Evolutionary conservation across 495 filamentous ascomycete species (phyloP).

Genomic region (Entonaema liquescens): DNA sequence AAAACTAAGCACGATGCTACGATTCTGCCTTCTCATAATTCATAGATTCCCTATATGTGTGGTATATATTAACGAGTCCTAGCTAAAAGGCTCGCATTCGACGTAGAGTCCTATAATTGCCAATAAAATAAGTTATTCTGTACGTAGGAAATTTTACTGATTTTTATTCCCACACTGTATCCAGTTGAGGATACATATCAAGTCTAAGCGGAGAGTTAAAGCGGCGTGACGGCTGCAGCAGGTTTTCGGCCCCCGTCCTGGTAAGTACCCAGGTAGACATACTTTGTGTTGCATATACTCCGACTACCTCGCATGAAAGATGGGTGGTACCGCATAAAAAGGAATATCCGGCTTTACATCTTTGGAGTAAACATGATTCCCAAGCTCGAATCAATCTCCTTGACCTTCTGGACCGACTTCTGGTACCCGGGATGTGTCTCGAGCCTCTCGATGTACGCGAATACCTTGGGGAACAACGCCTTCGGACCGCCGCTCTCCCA

Average conservation of each 20-base stretch:
- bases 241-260: neutral
- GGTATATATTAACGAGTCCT: no score
- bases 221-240: neutral
- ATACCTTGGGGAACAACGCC: constrained; percentile 56
- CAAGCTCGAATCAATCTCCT: constrained; percentile 64
- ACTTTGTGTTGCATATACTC: neutral
- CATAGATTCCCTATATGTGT: no score
- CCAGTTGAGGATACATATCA: neutral
- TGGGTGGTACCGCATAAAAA: neutral
- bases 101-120: no score
- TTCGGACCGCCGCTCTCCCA: constrained; percentile 38
- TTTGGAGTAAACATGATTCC: constrained; percentile 29
- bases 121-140: no score
- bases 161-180: neutral
- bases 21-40: no score
- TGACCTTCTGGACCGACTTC: constrained; percentile 64
- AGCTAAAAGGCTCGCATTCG: no score
- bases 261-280: neutral
- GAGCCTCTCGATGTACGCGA: constrained; percentile 68
- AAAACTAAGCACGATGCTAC: no score
- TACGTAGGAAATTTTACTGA: no score
- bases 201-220: neutral
- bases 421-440: constrained; percentile 69
- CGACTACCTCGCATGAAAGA: neutral
- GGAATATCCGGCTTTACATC: neutral